A percentile compares a stretch with the other conserved stretches of the same genome.
Evolutionary conservation across 805 yeast species (phyloP).

Genomic region (Candida hispaniensis): DNA sequence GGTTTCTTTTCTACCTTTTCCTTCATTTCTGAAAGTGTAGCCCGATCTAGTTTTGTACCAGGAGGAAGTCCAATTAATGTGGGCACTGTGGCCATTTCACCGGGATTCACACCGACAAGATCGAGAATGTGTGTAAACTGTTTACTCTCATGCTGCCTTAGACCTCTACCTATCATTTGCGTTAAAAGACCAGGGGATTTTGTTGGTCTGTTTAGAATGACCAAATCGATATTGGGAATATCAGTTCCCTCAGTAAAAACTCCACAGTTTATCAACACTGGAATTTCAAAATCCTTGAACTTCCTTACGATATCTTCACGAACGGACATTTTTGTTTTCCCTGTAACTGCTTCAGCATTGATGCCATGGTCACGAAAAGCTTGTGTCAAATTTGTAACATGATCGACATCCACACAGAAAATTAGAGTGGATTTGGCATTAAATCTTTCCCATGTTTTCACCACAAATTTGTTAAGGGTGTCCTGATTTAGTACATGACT

Average conservation of each 20-base stretch:
- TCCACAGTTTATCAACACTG: constrained; percentile 76
- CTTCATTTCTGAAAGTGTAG: too few species aligned
- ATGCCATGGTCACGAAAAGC: constrained; percentile 50
- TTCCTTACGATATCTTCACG: constrained; percentile 44
- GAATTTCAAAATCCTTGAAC: constrained; percentile 51
- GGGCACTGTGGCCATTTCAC: constrained; percentile 47
- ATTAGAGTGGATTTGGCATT: constrained; percentile 53
- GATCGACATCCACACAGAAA: constrained; percentile 67
- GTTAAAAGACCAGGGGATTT: constrained; percentile 56
- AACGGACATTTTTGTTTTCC: constrained; percentile 44
- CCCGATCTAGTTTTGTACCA: too few species aligned
- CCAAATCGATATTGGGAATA: constrained; percentile 76
- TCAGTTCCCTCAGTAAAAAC: constrained; percentile 94
- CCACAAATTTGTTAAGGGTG: constrained; percentile 45
- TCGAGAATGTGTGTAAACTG: constrained; percentile 63
- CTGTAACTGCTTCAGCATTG: constrained; percentile 60
- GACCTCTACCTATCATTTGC: constrained; percentile 90
- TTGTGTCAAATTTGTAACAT: constrained; percentile 44
- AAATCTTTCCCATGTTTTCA: constrained; percentile 36
- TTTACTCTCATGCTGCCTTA: constrained; percentile 54
- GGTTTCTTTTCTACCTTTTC: too few species aligned
- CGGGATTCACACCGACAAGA: constrained; percentile 47
- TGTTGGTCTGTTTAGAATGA: constrained; percentile 73
- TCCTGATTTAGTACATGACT: constrained; percentile 46
- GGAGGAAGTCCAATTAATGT: constrained; percentile 33